Conservation (phyloP, 108 stramenopile species). For the Epithemia pelagica region DNA sequence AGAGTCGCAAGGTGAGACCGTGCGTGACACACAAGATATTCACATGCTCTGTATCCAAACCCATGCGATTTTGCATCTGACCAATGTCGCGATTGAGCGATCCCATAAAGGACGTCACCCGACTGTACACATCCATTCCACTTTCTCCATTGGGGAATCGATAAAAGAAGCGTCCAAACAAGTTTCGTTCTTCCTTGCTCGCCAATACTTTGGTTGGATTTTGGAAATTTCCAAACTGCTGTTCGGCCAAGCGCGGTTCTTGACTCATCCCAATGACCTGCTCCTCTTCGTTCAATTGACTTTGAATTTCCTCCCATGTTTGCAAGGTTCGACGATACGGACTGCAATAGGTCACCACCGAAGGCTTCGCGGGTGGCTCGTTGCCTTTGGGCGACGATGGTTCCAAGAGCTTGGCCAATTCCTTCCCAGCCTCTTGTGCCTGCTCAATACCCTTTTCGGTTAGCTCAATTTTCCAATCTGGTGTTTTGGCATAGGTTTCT, state of each 20-base stretch:
- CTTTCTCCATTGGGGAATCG: conserved; percentile 47
- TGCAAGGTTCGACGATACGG: conserved; percentile 3
- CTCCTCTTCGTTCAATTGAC: neutral
- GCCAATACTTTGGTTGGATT: conserved; percentile 15
- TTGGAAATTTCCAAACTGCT: conserved; percentile 49
- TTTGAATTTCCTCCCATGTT: neutral
- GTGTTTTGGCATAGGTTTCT: conserved; percentile 51
- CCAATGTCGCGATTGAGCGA: neutral
- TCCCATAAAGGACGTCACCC: conserved; percentile 36
- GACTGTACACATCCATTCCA: conserved; percentile 43
- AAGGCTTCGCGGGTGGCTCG: conserved; percentile 9
- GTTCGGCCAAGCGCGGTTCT: conserved; percentile 33
- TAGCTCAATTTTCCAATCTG: conserved; percentile 69
- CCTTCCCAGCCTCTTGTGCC: conserved; percentile 46
- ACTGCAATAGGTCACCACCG: conserved; percentile 22
- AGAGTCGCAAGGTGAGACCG: conserved; percentile 38
- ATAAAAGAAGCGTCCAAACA: conserved; percentile 51
- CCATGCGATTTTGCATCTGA: neutral
- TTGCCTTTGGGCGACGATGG: conserved; percentile 9
- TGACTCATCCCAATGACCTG: conserved; percentile 14
- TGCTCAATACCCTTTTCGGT: conserved; percentile 43
- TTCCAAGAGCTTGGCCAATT: conserved; percentile 28
- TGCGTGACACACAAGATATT: conserved; percentile 33
- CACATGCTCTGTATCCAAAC: neutral
- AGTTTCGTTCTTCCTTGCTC: conserved; percentile 24